phyloP scores from a whole-genome alignment of 768 basidiomycete genomes.

The Panaeolus cyanescens region DNA sequence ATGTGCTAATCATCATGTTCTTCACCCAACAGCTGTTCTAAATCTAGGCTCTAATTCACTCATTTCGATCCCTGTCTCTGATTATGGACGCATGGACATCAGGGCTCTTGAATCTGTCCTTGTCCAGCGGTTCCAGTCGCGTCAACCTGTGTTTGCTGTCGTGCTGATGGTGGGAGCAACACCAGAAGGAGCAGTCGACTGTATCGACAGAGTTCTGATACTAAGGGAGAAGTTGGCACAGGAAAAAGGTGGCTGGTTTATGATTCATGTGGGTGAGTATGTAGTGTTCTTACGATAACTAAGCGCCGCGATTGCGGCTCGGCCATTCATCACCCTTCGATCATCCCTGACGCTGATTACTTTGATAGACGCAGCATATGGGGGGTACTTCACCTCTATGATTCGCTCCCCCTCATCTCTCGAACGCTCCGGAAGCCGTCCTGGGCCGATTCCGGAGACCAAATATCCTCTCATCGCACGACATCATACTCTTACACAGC shows the following conservation, averaged over 20 bases:
- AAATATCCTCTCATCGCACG: conserved; percentile 7
- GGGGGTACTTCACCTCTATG: conserved; percentile 39
- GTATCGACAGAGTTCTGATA: conserved; percentile 34
- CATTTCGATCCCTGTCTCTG: conserved; percentile 35
- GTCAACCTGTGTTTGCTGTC: conserved; percentile 36
- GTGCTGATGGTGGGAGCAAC: conserved; percentile 46
- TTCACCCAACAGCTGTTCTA: conserved; percentile 34
- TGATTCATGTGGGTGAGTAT: conserved; percentile 26
- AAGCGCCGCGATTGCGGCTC: too few relatives aligned
- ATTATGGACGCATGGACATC: conserved; percentile 35
- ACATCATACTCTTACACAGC: conserved; percentile 25
- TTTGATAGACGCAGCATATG: conserved; percentile 11
- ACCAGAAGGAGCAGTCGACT: conserved; percentile 46
- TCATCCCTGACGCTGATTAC: neutral
- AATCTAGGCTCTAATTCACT: conserved; percentile 44
- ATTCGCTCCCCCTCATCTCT: neutral
- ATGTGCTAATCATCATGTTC: neutral
- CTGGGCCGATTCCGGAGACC: neutral
- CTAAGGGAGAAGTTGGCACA: conserved; percentile 29
- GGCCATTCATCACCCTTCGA: neutral
- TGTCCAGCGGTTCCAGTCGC: conserved; percentile 26
- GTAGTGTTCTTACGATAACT: too few relatives aligned
- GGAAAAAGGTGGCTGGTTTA: conserved; percentile 12
- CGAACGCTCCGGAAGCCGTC: neutral
- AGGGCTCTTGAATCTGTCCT: conserved; percentile 25